Evolutionary conservation across 2,329 filamentous ascomycete genomes (phyloP).

Genomic region (Geoglossum cookeanum): DNA sequence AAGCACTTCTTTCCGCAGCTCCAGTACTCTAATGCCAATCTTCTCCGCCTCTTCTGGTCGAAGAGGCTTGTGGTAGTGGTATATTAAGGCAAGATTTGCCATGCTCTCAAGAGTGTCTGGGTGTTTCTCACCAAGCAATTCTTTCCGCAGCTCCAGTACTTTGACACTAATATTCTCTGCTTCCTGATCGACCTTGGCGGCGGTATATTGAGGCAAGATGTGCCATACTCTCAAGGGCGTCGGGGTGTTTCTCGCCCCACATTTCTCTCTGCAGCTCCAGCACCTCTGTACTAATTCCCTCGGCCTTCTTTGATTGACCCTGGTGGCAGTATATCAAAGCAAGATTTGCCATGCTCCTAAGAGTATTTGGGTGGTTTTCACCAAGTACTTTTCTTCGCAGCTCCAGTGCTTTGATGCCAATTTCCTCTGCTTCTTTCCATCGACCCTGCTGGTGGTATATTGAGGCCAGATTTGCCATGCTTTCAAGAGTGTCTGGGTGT

Average conservation of each 20-base stretch:
- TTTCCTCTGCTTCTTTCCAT: background rate
- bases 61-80: too few species aligned
- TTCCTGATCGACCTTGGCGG: too few species aligned
- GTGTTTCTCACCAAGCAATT: too few species aligned
- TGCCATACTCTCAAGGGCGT: background rate
- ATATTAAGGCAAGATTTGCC: too few species aligned
- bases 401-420: background rate
- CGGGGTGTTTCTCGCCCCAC: background rate
- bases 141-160: too few species aligned
- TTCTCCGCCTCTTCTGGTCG: too few species aligned
- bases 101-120: too few species aligned
- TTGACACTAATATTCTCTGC: too few species aligned
- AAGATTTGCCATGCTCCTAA: background rate
- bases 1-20: too few species aligned
- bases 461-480: background rate
- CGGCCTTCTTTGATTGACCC: background rate
- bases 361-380: background rate
- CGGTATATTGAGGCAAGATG: background rate
- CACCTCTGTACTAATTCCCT: background rate
- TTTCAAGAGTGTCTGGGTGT: background rate
- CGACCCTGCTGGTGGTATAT: background rate
- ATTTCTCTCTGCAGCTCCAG: background rate
- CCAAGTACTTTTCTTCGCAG: background rate
- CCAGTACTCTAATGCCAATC: too few species aligned
- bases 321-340: background rate